These are phyloP conservation scores for Pseudocercospora ulei DNA, from an alignment of 2,329 filamentous ascomycete species.

Conservation along the genomic window DNA sequence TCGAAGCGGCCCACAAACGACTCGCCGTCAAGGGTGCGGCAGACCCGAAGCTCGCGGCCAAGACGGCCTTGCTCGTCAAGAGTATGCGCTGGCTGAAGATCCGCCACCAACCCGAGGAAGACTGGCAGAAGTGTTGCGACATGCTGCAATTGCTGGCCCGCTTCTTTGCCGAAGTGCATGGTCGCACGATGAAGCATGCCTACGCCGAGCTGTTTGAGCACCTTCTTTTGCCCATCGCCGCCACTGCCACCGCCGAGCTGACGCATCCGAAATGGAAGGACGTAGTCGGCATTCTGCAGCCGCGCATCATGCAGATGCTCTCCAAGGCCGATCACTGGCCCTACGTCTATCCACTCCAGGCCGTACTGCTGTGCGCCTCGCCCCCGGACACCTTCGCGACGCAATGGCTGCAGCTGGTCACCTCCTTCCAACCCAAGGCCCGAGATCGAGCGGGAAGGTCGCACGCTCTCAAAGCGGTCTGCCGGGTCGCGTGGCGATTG, in stretches of 20 bases:
- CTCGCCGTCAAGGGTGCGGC: conserved; percentile 59
- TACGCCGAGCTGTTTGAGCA: conserved; percentile 89
- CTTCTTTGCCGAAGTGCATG: conserved; percentile 75
- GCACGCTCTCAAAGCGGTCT: conserved; percentile 78
- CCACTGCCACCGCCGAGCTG: conserved; percentile 63
- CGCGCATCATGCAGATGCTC: conserved; percentile 72
- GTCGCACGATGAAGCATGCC: conserved; percentile 79
- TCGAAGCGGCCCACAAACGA: conserved; percentile 69
- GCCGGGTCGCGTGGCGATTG: conserved; percentile 87
- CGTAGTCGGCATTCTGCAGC: conserved; percentile 67
- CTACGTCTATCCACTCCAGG: conserved; percentile 77
- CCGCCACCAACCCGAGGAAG: conserved; percentile 59
- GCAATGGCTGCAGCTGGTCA: conserved; percentile 77
- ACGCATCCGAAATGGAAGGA: conserved; percentile 76
- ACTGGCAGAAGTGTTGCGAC: conserved; percentile 79
- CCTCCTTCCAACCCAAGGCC: conserved; percentile 66
- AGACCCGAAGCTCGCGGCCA: conserved; percentile 62
- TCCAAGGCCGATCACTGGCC: conserved; percentile 88
- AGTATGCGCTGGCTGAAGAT: conserved; percentile 86
- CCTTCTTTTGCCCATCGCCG: conserved; percentile 75
- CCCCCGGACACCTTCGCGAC: conserved; percentile 70
- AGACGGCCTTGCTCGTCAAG: conserved; percentile 74
- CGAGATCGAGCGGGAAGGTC: conserved; percentile 74
- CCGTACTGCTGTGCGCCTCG: conserved; percentile 78
- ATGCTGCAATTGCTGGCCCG: conserved; percentile 74